A percentile compares a stretch with the other conserved stretches of the same genome.
Conservation (phyloP, 2,329 filamentous ascomycete species). For the Gremmenia infestans region DNA sequence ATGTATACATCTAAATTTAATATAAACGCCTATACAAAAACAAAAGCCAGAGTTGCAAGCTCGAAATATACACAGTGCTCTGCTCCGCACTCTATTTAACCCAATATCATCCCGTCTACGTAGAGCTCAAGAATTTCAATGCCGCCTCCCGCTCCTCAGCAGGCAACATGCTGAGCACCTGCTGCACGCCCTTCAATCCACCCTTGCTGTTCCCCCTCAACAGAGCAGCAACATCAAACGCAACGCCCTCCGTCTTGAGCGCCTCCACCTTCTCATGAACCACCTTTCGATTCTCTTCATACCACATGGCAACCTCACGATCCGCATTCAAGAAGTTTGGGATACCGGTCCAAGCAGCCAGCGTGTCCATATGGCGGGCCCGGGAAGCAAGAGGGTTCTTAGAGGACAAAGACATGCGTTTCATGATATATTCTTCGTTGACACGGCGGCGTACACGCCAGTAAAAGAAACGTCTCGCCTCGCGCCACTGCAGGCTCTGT, state of each 20-base stretch:
- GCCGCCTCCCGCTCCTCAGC: slow-evolving; percentile 73
- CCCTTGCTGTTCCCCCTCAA: slow-evolving; percentile 62
- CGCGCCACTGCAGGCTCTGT: slow-evolving; percentile 75
- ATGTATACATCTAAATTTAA: too few species aligned
- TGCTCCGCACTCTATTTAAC: too few species aligned
- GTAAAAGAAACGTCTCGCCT: slow-evolving; percentile 97
- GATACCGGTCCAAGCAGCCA: slow-evolving; percentile 80
- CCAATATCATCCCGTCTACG: slow-evolving; percentile 4
- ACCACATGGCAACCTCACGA: slow-evolving; percentile 84
- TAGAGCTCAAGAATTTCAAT: slow-evolving; percentile 27
- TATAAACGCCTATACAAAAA: too few species aligned
- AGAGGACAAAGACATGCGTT: slow-evolving; percentile 62
- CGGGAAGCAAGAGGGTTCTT: slow-evolving; percentile 49
- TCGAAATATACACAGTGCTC: too few species aligned
- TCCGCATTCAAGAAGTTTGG: slow-evolving; percentile 75
- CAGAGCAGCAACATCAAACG: slow-evolving; percentile 64
- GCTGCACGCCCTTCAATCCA: slow-evolving; percentile 78
- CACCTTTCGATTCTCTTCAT: slow-evolving; percentile 85
- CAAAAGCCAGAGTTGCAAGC: too few species aligned
- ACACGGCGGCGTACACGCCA: slow-evolving; percentile 96
- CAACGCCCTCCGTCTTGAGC: slow-evolving; percentile 71
- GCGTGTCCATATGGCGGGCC: slow-evolving; percentile 63
- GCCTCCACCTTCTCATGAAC: slow-evolving; percentile 80
- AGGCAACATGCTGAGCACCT: slow-evolving; percentile 80
- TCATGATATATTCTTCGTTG: slow-evolving; percentile 95